Conservation (phyloP, 768 basidiomycete species). For the Termitomyces eurrhizus region DNA sequence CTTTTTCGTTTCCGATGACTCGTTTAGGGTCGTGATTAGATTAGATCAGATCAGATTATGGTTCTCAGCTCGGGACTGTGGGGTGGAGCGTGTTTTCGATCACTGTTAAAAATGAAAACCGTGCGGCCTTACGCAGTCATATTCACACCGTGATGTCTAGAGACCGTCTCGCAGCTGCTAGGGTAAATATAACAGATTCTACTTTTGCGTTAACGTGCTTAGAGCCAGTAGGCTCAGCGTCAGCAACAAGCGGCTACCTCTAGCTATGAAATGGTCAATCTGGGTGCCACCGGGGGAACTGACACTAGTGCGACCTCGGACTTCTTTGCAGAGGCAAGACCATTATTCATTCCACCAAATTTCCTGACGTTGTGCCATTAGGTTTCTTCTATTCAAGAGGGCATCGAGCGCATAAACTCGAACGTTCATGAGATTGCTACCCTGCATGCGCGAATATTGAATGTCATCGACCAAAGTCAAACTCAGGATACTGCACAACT, state of each 20-base stretch:
- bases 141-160: constrained; percentile 23
- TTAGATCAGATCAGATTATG: constrained; percentile 1
- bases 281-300: constrained; percentile 12
- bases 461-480: constrained; percentile 29
- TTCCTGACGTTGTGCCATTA: constrained; percentile 12
- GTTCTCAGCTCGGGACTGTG: background rate
- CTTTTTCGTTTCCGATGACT: constrained; percentile 17
- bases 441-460: constrained; percentile 34
- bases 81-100: background rate
- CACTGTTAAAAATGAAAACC: background rate
- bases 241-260: constrained; percentile 20
- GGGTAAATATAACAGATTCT: constrained; percentile 21
- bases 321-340: constrained; percentile 34
- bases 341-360: background rate
- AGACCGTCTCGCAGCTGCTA: constrained; percentile 36
- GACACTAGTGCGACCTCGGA: constrained; percentile 18
- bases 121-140: constrained; percentile 4
- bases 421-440: constrained; percentile 35
- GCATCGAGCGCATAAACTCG: constrained; percentile 33
- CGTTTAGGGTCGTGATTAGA: constrained; percentile 18
- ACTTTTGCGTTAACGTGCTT: background rate
- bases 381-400: constrained; percentile 38
- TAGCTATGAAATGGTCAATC: constrained; percentile 28
- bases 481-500: constrained; percentile 34
- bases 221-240: constrained; percentile 27